Evolutionary conservation across 1,139 yeast genomes (phyloP), one percentile per base, ranked within the genome.

Genomic region (Blastobotrys apis): DNA sequence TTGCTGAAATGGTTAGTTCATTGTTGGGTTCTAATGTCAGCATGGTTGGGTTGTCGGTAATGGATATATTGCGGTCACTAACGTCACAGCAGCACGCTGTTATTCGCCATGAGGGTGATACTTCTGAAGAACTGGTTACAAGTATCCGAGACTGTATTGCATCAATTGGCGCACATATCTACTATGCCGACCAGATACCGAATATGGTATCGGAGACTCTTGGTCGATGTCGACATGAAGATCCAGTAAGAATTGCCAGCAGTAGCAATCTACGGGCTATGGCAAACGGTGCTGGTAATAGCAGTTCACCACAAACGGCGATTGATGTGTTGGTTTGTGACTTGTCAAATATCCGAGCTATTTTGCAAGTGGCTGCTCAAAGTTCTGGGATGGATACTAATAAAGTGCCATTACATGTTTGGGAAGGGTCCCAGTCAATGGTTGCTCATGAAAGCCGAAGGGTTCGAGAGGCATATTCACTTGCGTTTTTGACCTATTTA

Each of bases 41-140:
- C 59, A 79, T 90, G 76, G 82, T 88, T 52, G 97, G 97, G 0
- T 69, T 92, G 37, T 84, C 96, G 10, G 85, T 88, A n/a, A 73
- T 88, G 37, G 97, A 90, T 60, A 75, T 82, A 50, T 71, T 85
- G 62, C 78, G 84, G 49, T 77, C 78, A 40, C 65, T 92, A 13
- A 66, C 85, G 39, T 62, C 68, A 5, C 73, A 82, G 43, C 94
- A 87, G 58, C 64, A 78, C 19, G 65, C 69, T 16, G 61, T 77
- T 39, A 62, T 76, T 31, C 54, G 70, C 13, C 38, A 45, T 27
- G 41, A 46, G 33, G 35, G 42, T 12, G 34, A 36, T 8, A 33
- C 37, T n/a, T 17, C 33, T 2, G 33, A 34, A 34, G 43, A 36
- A 26, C 49, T 63, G 20, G 49, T 67, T 3, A 49, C 40, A 12